These are phyloP conservation scores for Paspalum vaginatum DNA, from an alignment of 176 grass and related monocot species.

Conservation along the genomic window DNA sequence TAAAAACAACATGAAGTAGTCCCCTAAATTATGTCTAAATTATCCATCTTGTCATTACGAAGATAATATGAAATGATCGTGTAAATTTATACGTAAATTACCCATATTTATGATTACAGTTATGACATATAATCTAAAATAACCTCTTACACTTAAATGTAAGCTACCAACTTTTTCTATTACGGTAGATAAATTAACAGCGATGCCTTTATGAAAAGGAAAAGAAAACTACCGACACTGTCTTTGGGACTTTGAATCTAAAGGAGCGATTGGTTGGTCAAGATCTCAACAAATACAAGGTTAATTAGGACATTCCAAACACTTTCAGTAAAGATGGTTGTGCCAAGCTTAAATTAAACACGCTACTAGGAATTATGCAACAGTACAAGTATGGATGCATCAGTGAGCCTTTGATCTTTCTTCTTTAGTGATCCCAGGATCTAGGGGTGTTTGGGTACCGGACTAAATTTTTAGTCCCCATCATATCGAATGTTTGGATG, in stretches of 20 bases:
- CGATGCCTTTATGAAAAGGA: background rate
- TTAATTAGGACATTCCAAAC: background rate
- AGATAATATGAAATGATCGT: no score
- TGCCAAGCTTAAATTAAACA: background rate
- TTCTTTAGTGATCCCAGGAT: constrained; percentile 16
- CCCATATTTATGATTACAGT: no score
- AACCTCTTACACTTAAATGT: no score
- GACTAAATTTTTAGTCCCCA: no score
- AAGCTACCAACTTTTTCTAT: no score
- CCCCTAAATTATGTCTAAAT: no score
- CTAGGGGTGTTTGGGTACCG: no score
- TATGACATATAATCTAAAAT: no score
- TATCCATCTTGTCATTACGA: no score
- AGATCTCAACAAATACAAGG: constrained; percentile 40
- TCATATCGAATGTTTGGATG: no score
- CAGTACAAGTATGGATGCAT: constrained; percentile 18
- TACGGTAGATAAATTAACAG: background rate
- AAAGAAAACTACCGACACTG: background rate
- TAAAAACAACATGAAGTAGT: no score
- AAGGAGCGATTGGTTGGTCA: constrained; percentile 9
- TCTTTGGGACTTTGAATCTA: background rate
- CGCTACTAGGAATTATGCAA: background rate
- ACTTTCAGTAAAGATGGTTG: constrained; percentile 30
- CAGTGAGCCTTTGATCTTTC: constrained; percentile 25
- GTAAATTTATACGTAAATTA: no score